phyloP scores from a whole-genome alignment of 1,139 yeast genomes.

The Wickerhamomyces sp. region DNA sequence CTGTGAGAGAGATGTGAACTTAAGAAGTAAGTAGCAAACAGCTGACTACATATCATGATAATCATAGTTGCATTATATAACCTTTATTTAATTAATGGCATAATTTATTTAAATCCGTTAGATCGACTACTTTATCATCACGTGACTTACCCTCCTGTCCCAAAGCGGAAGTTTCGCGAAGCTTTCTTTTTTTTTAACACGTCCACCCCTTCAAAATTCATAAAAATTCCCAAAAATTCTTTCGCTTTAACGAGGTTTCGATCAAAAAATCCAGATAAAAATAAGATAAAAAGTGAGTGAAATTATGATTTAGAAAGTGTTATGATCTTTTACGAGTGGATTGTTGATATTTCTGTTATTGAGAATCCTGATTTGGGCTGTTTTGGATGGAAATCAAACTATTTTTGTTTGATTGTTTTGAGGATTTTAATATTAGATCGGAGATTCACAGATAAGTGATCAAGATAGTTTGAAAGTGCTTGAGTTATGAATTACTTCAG shows the following conservation, averaged over 20 bases:
- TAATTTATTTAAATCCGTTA: not conserved
- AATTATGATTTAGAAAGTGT: not conserved
- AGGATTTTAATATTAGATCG: too few species aligned
- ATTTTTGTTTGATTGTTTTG: too few species aligned
- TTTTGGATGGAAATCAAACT: too few species aligned
- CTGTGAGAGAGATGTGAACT: too few species aligned
- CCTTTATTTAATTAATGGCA: not conserved
- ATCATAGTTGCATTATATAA: not conserved
- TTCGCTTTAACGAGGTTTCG: not conserved
- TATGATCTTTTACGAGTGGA: not conserved
- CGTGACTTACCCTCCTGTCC: not conserved
- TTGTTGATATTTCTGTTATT: too few species aligned
- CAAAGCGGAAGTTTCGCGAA: conserved; percentile 1
- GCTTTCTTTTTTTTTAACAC: conserved; percentile 7
- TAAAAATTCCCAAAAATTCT: conserved; percentile 1
- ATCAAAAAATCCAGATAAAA: not conserved
- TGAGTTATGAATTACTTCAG: too few species aligned
- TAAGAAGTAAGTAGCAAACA: too few species aligned
- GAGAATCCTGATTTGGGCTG: not conserved
- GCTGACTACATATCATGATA: too few species aligned
- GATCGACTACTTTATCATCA: too few species aligned
- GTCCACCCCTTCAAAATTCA: conserved; percentile 14
- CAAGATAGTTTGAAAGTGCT: too few species aligned
- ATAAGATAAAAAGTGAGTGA: not conserved
- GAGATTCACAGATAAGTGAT: too few species aligned